These are phyloP conservation scores for Aspergillus texensis DNA, from an alignment of 2,329 filamentous ascomycete species.

Conservation along the genomic window DNA sequence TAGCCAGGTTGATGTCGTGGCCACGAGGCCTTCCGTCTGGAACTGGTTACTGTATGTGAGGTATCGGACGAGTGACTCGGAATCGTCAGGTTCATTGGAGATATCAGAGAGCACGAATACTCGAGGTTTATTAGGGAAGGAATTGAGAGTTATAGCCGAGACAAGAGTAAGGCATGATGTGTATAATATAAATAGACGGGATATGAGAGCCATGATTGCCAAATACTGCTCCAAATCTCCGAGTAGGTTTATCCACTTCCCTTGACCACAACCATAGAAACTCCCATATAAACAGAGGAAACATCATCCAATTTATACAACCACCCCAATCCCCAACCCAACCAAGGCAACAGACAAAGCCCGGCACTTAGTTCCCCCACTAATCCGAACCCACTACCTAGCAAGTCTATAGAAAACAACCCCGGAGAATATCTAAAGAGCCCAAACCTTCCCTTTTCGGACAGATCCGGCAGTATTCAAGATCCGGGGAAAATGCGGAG, in stretches of 20 bases:
- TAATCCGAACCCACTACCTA: background rate
- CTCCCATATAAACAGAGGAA: background rate
- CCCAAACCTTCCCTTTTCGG: background rate
- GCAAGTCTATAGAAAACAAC: background rate
- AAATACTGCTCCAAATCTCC: background rate
- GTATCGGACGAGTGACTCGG: slow-evolving; percentile 42
- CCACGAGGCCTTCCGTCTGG: slow-evolving; percentile 50
- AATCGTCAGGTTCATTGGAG: slow-evolving; percentile 9
- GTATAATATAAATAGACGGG: background rate
- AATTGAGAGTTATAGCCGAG: background rate
- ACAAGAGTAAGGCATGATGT: background rate
- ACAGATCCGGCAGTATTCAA: background rate
- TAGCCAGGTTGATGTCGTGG: slow-evolving; percentile 52
- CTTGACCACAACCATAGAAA: background rate
- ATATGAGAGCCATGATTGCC: background rate
- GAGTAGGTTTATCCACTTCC: background rate
- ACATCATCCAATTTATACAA: background rate
- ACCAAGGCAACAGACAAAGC: background rate
- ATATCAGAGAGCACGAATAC: slow-evolving; percentile 10
- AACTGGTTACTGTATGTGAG: slow-evolving; percentile 53
- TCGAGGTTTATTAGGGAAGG: slow-evolving; percentile 24
- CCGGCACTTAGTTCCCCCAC: background rate
- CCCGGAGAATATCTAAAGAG: background rate
- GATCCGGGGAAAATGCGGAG: background rate
- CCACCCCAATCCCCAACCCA: too few relatives aligned